Evolutionary conservation across 2,329 filamentous ascomycete genomes (phyloP).

Genomic region (Colletotrichum sp.): DNA sequence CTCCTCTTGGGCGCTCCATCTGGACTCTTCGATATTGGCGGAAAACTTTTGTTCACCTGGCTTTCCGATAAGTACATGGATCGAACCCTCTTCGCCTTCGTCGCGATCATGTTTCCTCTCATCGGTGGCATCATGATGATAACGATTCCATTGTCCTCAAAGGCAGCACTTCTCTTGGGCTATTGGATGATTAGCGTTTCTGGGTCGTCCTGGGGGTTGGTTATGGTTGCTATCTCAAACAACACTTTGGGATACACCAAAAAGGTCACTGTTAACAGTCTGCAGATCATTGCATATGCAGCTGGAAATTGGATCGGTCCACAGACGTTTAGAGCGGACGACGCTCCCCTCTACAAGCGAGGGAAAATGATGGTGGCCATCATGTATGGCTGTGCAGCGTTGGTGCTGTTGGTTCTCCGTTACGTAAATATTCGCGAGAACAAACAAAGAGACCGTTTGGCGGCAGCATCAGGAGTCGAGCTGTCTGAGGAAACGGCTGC

Average conservation of each 20-base stretch:
- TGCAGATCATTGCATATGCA: constrained; percentile 23
- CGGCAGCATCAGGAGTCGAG: constrained; percentile 6
- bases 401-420: constrained; percentile 18
- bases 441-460: constrained; percentile 27
- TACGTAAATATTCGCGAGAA: constrained; percentile 28
- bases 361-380: constrained; percentile 28
- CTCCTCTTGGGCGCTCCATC: constrained; percentile 22
- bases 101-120: constrained; percentile 29
- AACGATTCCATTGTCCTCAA: constrained; percentile 23
- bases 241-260: constrained; percentile 32
- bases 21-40: constrained; percentile 18
- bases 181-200: constrained; percentile 28
- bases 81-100: constrained; percentile 24
- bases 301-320: constrained; percentile 27
- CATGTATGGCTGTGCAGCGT: constrained; percentile 23
- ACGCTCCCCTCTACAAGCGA: constrained; percentile 25
- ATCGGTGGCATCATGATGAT: constrained; percentile 31
- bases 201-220: constrained; percentile 27
- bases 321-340: constrained; percentile 25
- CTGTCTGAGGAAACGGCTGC: background rate
- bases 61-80: constrained; percentile 28
- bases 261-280: constrained; percentile 28
- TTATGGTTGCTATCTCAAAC: constrained; percentile 29
- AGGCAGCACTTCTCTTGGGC: constrained; percentile 24
- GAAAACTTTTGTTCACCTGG: constrained; percentile 27